Evolutionary conservation across 2,329 filamentous ascomycete genomes (phyloP).

Genomic region (Diaporthe vexans): DNA sequence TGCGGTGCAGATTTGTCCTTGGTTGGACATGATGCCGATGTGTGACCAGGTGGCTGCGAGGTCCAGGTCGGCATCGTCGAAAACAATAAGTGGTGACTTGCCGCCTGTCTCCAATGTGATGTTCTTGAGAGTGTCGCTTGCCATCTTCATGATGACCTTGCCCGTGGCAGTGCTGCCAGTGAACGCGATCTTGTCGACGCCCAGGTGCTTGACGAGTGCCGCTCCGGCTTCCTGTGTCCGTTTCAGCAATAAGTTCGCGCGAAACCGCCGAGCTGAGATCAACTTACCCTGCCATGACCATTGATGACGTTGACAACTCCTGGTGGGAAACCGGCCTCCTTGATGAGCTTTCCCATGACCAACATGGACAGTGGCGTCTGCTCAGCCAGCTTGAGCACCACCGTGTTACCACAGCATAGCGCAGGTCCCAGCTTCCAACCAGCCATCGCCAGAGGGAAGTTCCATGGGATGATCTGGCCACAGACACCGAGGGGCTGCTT

Average conservation of each 20-base stretch:
- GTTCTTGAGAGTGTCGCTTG: slow-evolving; percentile 72
- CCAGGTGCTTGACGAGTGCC: slow-evolving; percentile 73
- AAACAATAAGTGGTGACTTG: slow-evolving; percentile 73
- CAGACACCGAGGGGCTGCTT: slow-evolving; percentile 84
- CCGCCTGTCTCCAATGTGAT: slow-evolving; percentile 74
- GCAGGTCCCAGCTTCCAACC: slow-evolving; percentile 83
- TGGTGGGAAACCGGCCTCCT: slow-evolving; percentile 81
- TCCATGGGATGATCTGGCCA: slow-evolving; percentile 85
- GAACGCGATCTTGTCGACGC: slow-evolving; percentile 79
- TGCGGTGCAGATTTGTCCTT: slow-evolving; percentile 73
- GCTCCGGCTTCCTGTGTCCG: slow-evolving; percentile 67
- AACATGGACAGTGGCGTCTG: slow-evolving; percentile 75
- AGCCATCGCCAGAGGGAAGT: slow-evolving; percentile 83
- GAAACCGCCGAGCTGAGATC: not conserved
- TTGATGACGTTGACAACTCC: slow-evolving; percentile 82
- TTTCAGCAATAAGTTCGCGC: not conserved
- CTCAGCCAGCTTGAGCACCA: slow-evolving; percentile 75
- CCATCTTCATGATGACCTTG: slow-evolving; percentile 80
- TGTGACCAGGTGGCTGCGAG: slow-evolving; percentile 70
- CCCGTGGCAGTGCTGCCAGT: slow-evolving; percentile 79
- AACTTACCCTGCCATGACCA: slow-evolving; percentile 67
- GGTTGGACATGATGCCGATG: slow-evolving; percentile 66
- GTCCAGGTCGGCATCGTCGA: slow-evolving; percentile 73
- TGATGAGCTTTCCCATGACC: slow-evolving; percentile 75
- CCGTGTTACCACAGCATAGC: slow-evolving; percentile 74